phyloP scores from a whole-genome alignment of 1,284 basidiomycete species.

The Termitomyces sp. region DNA sequence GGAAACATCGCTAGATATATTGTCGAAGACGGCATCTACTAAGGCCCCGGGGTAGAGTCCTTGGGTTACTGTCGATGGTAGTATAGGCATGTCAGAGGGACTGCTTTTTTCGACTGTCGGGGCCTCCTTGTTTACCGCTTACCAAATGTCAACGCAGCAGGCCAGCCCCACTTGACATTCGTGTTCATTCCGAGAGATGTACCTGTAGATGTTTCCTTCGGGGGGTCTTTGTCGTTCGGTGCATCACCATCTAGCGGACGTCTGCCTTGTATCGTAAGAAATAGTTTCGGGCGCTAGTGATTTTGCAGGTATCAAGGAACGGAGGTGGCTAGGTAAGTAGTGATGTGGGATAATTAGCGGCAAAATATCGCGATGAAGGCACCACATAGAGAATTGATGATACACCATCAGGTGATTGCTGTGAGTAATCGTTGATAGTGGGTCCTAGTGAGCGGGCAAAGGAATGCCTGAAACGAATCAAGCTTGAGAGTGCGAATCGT shows the following conservation, averaged over 20 bases:
- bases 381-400: slow-evolving; percentile 50
- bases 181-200: slow-evolving; percentile 41
- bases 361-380: slow-evolving; percentile 47
- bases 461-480: slow-evolving; percentile 41
- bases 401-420: slow-evolving; percentile 36
- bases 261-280: slow-evolving; percentile 16
- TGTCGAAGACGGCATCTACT: slow-evolving; percentile 58
- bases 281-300: slow-evolving; percentile 19
- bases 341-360: slow-evolving; percentile 35
- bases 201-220: slow-evolving; percentile 17
- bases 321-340: slow-evolving; percentile 46
- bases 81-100: background rate
- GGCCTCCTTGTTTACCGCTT: slow-evolving; percentile 27
- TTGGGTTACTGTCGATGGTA: slow-evolving; percentile 19
- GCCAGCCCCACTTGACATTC: slow-evolving; percentile 62
- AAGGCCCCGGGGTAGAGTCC: slow-evolving; percentile 56
- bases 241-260: slow-evolving; percentile 8
- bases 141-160: slow-evolving; percentile 61
- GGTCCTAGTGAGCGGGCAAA: slow-evolving; percentile 40
- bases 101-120: background rate
- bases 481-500: background rate
- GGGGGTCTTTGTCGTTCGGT: slow-evolving; percentile 14
- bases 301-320: slow-evolving; percentile 38
- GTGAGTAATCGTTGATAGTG: slow-evolving; percentile 15
- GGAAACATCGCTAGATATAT: slow-evolving; percentile 16